phyloP scores from a whole-genome alignment of 2,329 filamentous ascomycete genomes.

The Aureobasidium sp. region DNA sequence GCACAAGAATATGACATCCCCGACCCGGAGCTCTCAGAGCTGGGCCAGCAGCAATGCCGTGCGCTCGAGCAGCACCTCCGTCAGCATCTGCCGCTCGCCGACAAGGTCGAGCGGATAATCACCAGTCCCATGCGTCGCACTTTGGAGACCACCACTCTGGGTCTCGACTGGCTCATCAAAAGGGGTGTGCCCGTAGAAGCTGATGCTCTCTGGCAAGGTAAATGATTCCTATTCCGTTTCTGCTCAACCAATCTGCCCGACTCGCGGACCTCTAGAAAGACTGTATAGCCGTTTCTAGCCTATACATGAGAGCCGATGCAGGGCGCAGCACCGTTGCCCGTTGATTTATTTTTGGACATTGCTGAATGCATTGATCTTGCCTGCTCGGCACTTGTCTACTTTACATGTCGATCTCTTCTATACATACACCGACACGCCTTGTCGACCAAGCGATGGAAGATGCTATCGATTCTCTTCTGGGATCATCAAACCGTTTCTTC shows the following conservation, averaged over 20 bases:
- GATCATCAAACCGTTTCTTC: background rate
- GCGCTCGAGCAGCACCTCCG: conserved; percentile 32
- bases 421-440: background rate
- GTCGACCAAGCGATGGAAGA: background rate
- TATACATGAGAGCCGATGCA: conserved; percentile 1
- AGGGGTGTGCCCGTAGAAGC: conserved; percentile 46
- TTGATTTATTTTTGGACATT: background rate
- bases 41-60: conserved; percentile 33
- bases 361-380: background rate
- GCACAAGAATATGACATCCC: conserved; percentile 31
- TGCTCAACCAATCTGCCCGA: background rate
- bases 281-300: conserved; percentile 10
- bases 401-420: background rate
- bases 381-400: background rate
- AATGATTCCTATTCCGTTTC: conserved; percentile 9
- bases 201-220: conserved; percentile 58
- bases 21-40: conserved; percentile 35
- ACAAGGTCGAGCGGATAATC: conserved; percentile 46
- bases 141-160: conserved; percentile 52
- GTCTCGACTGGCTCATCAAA: conserved; percentile 50
- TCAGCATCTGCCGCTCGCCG: conserved; percentile 27
- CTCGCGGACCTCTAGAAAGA: background rate
- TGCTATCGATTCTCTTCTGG: background rate
- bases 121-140: conserved; percentile 58
- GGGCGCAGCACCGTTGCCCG: conserved; percentile 4